Conservation (phyloP, 2,329 filamentous ascomycete species). For the Talaromyces amestolkiae region DNA sequence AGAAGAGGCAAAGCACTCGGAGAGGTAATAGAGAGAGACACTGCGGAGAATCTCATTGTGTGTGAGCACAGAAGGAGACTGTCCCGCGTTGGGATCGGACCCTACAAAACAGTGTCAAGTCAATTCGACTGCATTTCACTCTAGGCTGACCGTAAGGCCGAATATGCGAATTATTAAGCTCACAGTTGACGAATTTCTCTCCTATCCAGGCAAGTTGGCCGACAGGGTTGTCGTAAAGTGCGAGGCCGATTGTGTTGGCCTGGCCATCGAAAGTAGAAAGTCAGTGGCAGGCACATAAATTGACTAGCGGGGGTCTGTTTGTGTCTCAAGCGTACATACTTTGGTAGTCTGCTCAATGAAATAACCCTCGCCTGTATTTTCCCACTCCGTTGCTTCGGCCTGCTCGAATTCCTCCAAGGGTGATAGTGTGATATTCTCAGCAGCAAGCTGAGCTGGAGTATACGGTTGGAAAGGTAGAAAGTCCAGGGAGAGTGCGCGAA, state of each 20-base stretch:
- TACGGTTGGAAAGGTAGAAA: background rate
- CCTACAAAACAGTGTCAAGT: background rate
- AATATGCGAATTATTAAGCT: background rate
- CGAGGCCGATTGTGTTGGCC: slow-evolving; percentile 36
- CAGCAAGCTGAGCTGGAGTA: background rate
- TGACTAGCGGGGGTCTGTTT: too few species aligned
- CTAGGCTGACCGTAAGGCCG: background rate
- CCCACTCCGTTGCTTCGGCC: background rate
- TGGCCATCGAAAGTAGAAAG: slow-evolving; percentile 8
- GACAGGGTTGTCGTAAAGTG: slow-evolving; percentile 33
- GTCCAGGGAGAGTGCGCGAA: background rate
- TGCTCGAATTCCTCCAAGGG: background rate
- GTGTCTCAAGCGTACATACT: background rate
- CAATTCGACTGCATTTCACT: background rate
- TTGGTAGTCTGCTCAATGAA: slow-evolving; percentile 1
- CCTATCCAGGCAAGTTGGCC: slow-evolving; percentile 34
- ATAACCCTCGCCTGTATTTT: background rate
- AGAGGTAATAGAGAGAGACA: background rate
- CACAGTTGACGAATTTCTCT: slow-evolving; percentile 12
- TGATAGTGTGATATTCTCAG: background rate
- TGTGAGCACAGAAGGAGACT: background rate
- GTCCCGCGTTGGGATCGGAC: slow-evolving; percentile 1
- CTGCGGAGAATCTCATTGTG: background rate
- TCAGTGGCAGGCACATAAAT: background rate
- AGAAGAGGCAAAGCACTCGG: background rate